These are phyloP conservation scores for Eucalyptus viminalis DNA, from an alignment of 345 rosid genomes.

Conservation along the genomic window DNA sequence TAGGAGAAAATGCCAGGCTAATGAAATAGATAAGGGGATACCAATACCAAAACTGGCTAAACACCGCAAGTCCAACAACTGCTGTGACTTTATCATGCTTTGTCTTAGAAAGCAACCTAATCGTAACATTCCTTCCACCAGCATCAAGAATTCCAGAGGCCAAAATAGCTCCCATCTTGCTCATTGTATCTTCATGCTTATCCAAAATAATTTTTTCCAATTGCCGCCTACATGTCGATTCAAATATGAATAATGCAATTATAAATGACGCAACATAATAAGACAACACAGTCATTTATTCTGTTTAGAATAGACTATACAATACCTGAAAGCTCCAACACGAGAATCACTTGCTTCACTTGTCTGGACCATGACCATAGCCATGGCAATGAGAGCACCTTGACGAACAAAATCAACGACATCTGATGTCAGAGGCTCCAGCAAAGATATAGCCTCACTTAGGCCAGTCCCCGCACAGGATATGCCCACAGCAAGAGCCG, in stretches of 20 bases:
- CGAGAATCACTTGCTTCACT: constrained; percentile 97
- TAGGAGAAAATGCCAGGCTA: constrained; percentile 90
- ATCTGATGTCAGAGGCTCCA: constrained; percentile 95
- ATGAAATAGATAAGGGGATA: constrained; percentile 93
- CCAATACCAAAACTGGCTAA: constrained; percentile 99
- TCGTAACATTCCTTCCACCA: constrained; percentile 99
- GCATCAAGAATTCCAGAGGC: constrained; percentile 98
- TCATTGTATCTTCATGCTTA: constrained; percentile 98
- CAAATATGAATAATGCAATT: not conserved
- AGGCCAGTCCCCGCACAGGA: constrained; percentile 99
- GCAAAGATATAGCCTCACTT: constrained; percentile 96
- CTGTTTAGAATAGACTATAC: not conserved
- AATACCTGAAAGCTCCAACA: constrained; percentile 90
- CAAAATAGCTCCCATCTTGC: constrained; percentile 99
- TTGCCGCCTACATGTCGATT: constrained; percentile 50
- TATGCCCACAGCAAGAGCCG: constrained; percentile 98
- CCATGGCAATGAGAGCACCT: constrained; percentile 99
- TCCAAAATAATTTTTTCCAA: constrained; percentile 90
- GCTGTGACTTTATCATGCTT: constrained; percentile 95
- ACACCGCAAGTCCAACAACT: constrained; percentile 94
- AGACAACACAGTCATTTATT: not conserved
- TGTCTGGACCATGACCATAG: constrained; percentile 97
- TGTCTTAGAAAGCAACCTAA: constrained; percentile 87
- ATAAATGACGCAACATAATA: not conserved
- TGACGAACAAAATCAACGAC: constrained; percentile 99